Conservation (phyloP, 108 stramenopile species). For the Cyclotella choctawhatcheeana region DNA sequence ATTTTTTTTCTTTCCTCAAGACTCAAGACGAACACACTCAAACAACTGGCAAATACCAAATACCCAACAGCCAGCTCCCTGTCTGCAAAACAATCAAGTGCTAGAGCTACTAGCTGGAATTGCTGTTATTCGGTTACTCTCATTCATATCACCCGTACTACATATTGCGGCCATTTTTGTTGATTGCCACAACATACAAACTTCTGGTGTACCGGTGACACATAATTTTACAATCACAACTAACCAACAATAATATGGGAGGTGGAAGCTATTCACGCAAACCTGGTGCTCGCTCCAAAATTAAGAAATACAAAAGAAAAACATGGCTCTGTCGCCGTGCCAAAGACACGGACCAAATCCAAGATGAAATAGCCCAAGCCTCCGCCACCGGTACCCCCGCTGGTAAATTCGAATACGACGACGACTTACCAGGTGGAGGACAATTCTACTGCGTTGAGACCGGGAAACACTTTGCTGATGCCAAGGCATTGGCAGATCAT, state of each 20-base stretch:
- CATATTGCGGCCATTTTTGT: too few relatives aligned
- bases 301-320: constrained; percentile 89
- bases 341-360: constrained; percentile 97
- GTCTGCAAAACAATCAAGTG: too few relatives aligned
- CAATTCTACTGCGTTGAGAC: constrained; percentile 98
- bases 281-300: constrained; percentile 75
- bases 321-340: constrained; percentile 81
- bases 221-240: too few relatives aligned
- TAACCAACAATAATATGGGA: constrained; percentile 56
- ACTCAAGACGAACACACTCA: too few relatives aligned
- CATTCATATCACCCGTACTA: too few relatives aligned
- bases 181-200: too few relatives aligned
- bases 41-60: too few relatives aligned
- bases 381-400: constrained; percentile 63
- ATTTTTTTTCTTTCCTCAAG: too few relatives aligned
- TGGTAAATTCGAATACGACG: constrained; percentile 85
- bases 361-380: constrained; percentile 93
- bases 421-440: constrained; percentile 97
- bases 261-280: constrained; percentile 67
- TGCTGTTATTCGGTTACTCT: too few relatives aligned
- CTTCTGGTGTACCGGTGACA: not conserved
- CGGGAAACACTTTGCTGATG: constrained; percentile 93
- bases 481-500: constrained; percentile 89
- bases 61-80: too few relatives aligned
- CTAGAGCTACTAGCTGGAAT: too few relatives aligned